These are phyloP conservation scores for Dichotomocladium elegans DNA, from an alignment of 371 early-diverging fungal genomes.

Conservation along the genomic window DNA sequence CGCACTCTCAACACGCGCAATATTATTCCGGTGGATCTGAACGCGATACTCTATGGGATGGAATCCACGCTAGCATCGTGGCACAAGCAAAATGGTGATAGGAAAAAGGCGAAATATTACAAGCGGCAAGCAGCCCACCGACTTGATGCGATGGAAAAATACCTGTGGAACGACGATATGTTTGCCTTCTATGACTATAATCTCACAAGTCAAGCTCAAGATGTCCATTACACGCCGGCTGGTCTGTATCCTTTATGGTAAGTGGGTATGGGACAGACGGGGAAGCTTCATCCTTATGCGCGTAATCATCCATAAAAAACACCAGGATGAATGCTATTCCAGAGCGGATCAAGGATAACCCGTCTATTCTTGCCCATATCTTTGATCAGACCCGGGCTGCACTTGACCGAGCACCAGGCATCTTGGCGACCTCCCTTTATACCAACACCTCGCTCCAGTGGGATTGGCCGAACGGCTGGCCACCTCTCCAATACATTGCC, in stretches of 20 bases:
- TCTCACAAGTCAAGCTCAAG: slow-evolving; percentile 30
- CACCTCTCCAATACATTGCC: slow-evolving; percentile 54
- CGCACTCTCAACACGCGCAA: slow-evolving; percentile 54
- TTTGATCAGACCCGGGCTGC: slow-evolving; percentile 29
- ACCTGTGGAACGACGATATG: slow-evolving; percentile 49
- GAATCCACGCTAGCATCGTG: slow-evolving; percentile 60
- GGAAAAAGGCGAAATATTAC: slow-evolving; percentile 26
- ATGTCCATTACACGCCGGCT: slow-evolving; percentile 37
- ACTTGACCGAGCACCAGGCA: slow-evolving; percentile 48
- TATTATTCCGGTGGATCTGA: slow-evolving; percentile 83
- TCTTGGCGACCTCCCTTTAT: slow-evolving; percentile 61
- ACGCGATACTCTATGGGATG: slow-evolving; percentile 77
- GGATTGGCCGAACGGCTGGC: slow-evolving; percentile 90
- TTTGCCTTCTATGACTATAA: slow-evolving; percentile 55
- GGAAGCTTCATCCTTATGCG: background rate
- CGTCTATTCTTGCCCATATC: slow-evolving; percentile 12
- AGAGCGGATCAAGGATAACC: slow-evolving; percentile 16
- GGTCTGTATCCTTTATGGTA: slow-evolving; percentile 47
- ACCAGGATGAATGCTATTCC: slow-evolving; percentile 41
- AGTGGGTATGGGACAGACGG: background rate
- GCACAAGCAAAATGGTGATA: slow-evolving; percentile 8
- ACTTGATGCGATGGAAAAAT: slow-evolving; percentile 36
- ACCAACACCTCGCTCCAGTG: slow-evolving; percentile 76
- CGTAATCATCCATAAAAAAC: background rate
- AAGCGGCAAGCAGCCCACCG: slow-evolving; percentile 31